phyloP scores from a whole-genome alignment of 306 rosid genomes.

The Castanospermum australe region DNA sequence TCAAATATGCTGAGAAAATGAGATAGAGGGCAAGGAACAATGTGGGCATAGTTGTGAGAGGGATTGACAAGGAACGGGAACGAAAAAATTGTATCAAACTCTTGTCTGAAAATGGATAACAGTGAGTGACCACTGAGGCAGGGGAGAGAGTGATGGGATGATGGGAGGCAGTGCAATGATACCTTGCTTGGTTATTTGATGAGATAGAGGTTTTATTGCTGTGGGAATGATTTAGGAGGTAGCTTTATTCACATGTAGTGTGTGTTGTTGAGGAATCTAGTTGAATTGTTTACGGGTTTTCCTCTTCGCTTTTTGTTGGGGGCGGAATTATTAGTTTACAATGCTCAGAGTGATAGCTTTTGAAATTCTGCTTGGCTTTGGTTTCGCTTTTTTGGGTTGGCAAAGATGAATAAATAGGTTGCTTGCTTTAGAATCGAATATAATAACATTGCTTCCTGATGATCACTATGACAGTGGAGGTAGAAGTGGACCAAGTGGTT shows the following conservation, averaged over 20 bases:
- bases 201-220: conserved; percentile 2
- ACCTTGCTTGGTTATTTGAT: conserved; percentile 42
- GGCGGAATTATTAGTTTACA: conserved; percentile 18
- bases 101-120: conserved; percentile 16
- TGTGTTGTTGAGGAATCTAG: conserved; percentile 54
- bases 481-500: background rate
- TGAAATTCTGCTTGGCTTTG: conserved; percentile 47
- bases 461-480: background rate
- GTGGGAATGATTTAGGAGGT: conserved; percentile 21
- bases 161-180: conserved; percentile 30
- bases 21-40: conserved; percentile 32
- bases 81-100: background rate
- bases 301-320: conserved; percentile 39
- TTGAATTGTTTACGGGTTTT: conserved; percentile 53
- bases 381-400: conserved; percentile 31
- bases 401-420: conserved; percentile 2
- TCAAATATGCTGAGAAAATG: conserved; percentile 24
- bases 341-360: conserved; percentile 25
- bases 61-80: background rate
- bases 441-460: background rate
- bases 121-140: background rate
- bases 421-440: conserved; percentile 32
- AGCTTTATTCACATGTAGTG: conserved; percentile 62
- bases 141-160: background rate
- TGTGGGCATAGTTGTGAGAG: conserved; percentile 41